Conservation (phyloP, 176 grass and related monocot genomes). For the Zea luxurians region DNA sequence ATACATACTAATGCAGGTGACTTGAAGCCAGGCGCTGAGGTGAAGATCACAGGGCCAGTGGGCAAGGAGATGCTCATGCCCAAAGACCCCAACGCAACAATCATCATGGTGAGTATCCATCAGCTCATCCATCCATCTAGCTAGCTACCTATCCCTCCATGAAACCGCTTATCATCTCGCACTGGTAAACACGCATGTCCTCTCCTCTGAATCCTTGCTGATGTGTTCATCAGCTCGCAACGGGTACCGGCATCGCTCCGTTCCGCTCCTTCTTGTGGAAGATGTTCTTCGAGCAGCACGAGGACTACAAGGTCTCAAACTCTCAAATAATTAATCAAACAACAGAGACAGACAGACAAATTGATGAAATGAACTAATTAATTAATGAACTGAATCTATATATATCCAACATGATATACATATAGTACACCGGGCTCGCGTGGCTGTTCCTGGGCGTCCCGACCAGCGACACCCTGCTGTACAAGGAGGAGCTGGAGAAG, state of each 20-base stretch:
- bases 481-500: constrained; percentile 94
- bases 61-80: constrained; percentile 99
- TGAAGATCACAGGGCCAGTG: constrained; percentile 84
- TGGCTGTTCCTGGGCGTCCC: constrained; percentile 96
- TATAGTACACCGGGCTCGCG: constrained; percentile 75
- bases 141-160: no score
- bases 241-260: constrained; percentile 85
- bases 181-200: no score
- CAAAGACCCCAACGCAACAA: constrained; percentile 84
- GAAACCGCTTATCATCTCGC: no score
- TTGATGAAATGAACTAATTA: no score
- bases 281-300: constrained; percentile 90
- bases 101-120: constrained; percentile 70
- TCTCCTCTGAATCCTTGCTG: no score
- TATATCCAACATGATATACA: background rate
- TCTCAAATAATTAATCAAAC: no score
- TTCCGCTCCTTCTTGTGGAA: constrained; percentile 92
- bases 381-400: no score
- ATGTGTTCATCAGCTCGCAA: constrained; percentile 52
- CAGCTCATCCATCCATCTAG: background rate
- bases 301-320: constrained; percentile 66
- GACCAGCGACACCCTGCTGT: constrained; percentile 79
- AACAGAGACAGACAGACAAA: no score
- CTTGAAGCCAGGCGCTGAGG: constrained; percentile 63
- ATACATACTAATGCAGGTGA: constrained; percentile 48